These are phyloP conservation scores for Boletellus sp. DNA, from an alignment of 768 basidiomycete genomes.

Conservation along the genomic window DNA sequence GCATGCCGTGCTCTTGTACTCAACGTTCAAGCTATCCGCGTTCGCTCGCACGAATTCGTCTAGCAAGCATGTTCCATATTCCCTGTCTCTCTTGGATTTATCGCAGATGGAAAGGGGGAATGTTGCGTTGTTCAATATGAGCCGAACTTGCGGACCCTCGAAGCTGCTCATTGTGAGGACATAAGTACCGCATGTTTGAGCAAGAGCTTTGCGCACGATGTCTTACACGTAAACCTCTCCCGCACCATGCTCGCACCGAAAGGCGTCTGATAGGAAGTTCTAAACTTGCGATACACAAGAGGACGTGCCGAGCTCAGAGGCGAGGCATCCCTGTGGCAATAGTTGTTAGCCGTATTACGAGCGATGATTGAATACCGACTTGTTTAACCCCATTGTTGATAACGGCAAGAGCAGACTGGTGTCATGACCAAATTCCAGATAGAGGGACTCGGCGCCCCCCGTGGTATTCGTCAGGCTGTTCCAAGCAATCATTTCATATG, in stretches of 20 bases:
- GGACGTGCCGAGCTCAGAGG: slow-evolving; percentile 29
- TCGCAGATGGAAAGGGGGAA: slow-evolving; percentile 36
- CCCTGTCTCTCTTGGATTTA: slow-evolving; percentile 21
- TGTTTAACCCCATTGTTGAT: slow-evolving; percentile 37
- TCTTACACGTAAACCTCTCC: slow-evolving; percentile 25
- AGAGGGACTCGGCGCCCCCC: slow-evolving; percentile 31
- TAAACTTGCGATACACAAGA: slow-evolving; percentile 32
- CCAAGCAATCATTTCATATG: neutral
- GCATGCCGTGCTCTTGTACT: neutral
- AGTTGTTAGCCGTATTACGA: no score
- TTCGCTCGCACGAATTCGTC: slow-evolving; percentile 32
- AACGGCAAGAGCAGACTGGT: slow-evolving; percentile 37
- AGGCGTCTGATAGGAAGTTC: slow-evolving; percentile 39
- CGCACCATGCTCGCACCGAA: slow-evolving; percentile 44
- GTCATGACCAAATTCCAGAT: slow-evolving; percentile 43
- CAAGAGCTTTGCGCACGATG: neutral
- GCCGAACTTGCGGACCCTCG: slow-evolving; percentile 37
- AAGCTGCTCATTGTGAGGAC: slow-evolving; percentile 22
- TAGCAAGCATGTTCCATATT: slow-evolving; percentile 38
- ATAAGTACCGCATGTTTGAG: neutral
- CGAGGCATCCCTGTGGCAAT: slow-evolving; percentile 32
- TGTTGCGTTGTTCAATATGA: slow-evolving; percentile 38
- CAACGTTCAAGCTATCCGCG: slow-evolving; percentile 12
- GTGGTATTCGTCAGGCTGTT: slow-evolving; percentile 35
- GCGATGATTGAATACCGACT: slow-evolving; percentile 23